Evolutionary conservation across 305 asterid genomes (phyloP).

Genomic region (Solanum aculeatissimum): DNA sequence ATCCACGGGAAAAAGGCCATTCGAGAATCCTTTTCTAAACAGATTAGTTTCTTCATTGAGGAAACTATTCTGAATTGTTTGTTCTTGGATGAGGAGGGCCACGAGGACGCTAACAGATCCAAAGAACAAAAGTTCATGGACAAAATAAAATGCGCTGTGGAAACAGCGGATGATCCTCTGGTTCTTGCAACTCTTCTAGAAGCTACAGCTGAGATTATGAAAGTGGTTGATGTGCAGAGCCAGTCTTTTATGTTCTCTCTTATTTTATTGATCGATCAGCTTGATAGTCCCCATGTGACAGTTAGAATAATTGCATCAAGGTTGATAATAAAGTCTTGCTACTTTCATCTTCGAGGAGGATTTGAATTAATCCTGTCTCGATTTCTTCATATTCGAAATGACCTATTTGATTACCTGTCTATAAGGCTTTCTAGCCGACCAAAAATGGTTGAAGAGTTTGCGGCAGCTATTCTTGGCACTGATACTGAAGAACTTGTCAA

Average conservation of each 20-base stretch:
- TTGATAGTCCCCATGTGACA: slow-evolving; percentile 50
- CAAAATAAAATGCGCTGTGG: slow-evolving; percentile 73
- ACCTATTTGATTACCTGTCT: slow-evolving; percentile 68
- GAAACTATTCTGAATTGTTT: slow-evolving; percentile 58
- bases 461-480: slow-evolving; percentile 67
- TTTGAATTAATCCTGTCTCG: slow-evolving; percentile 58
- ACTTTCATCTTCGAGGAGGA: slow-evolving; percentile 54
- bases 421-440: slow-evolving; percentile 55
- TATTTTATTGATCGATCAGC: slow-evolving; percentile 73
- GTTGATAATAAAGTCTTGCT: slow-evolving; percentile 60
- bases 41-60: slow-evolving; percentile 59
- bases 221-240: slow-evolving; percentile 48
- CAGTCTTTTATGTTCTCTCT: slow-evolving; percentile 72
- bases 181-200: slow-evolving; percentile 73
- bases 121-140: slow-evolving; percentile 83
- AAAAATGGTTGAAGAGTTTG: slow-evolving; percentile 74
- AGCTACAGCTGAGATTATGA: slow-evolving; percentile 72
- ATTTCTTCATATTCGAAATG: slow-evolving; percentile 56
- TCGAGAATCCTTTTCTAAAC: slow-evolving; percentile 72
- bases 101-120: slow-evolving; percentile 41
- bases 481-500: slow-evolving; percentile 71
- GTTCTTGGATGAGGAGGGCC: slow-evolving; percentile 18
- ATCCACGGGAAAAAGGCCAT: slow-evolving; percentile 64
- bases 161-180: slow-evolving; percentile 66
- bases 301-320: slow-evolving; percentile 72